Percentiles rank a stretch among this genome's conserved stretches.
Conservation (phyloP, 805 yeast genomes). For the Vanderwaltozyma verrucispora region DNA sequence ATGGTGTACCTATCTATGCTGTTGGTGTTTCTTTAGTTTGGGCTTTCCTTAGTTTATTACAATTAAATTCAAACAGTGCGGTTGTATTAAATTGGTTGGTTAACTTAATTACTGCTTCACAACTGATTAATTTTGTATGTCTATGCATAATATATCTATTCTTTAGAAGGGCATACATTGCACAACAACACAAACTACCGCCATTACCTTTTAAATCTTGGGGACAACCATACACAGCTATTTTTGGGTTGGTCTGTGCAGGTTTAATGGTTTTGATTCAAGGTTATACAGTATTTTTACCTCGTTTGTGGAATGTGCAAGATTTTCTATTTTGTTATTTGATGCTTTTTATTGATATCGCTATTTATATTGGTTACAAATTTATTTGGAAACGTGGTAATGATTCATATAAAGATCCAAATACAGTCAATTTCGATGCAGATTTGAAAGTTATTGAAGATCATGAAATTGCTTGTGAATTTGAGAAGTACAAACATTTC, state of each 20-base stretch:
- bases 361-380: slow-evolving; percentile 43
- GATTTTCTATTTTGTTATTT: slow-evolving; percentile 61
- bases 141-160: slow-evolving; percentile 50
- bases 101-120: slow-evolving; percentile 61
- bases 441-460: slow-evolving; percentile 50
- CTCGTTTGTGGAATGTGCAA: slow-evolving; percentile 52
- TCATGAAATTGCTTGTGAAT: slow-evolving; percentile 35
- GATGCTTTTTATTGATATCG: slow-evolving; percentile 51
- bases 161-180: slow-evolving; percentile 49
- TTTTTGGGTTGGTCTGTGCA: slow-evolving; percentile 37
- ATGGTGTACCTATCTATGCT: slow-evolving; percentile 62
- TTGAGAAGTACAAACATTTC: slow-evolving; percentile 14
- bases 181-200: slow-evolving; percentile 37
- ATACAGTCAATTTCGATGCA: slow-evolving; percentile 42
- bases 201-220: slow-evolving; percentile 41
- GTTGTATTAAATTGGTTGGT: slow-evolving; percentile 64
- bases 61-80: slow-evolving; percentile 46
- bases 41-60: slow-evolving; percentile 57
- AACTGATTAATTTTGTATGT: slow-evolving; percentile 48
- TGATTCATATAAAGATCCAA: slow-evolving; percentile 35
- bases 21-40: slow-evolving; percentile 43
- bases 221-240: slow-evolving; percentile 51
- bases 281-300: slow-evolving; percentile 63
- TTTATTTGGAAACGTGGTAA: slow-evolving; percentile 32
- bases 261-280: slow-evolving; percentile 45